Evolutionary conservation across 306 rosid genomes (phyloP).

Genomic region (Cicer arietinum): DNA sequence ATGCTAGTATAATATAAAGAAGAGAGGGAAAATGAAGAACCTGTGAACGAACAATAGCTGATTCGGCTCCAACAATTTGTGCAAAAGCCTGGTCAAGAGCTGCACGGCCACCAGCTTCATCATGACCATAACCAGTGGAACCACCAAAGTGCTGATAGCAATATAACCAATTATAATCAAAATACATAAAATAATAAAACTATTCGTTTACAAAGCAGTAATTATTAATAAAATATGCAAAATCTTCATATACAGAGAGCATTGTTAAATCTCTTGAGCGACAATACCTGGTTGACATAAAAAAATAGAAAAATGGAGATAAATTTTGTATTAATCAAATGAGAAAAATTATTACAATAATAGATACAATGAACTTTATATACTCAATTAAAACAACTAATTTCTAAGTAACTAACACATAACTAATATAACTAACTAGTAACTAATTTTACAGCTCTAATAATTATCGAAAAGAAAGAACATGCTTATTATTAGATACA

Average conservation of each 20-base stretch:
- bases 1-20: background rate
- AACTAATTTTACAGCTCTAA: no score
- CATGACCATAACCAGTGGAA: conserved; percentile 96
- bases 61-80: conserved; percentile 90
- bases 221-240: no score
- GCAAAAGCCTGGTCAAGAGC: conserved; percentile 94
- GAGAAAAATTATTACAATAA: no score
- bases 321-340: no score
- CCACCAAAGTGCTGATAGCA: conserved; percentile 84
- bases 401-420: no score
- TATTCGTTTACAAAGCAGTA: background rate
- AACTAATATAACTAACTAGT: no score
- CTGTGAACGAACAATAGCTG: conserved; percentile 95
- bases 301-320: no score
- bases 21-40: conserved; percentile 51
- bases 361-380: no score
- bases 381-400: no score
- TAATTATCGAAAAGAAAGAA: background rate
- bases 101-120: conserved; percentile 95
- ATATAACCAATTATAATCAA: conserved; percentile 23
- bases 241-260: no score
- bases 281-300: no score
- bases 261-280: no score
- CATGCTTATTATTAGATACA: background rate
- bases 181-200: background rate